Evolutionary conservation across 1,139 yeast species (phyloP), one percentile per base, ranked within the genome.

Genomic region (Sugiyamaella xylanicola): DNA sequence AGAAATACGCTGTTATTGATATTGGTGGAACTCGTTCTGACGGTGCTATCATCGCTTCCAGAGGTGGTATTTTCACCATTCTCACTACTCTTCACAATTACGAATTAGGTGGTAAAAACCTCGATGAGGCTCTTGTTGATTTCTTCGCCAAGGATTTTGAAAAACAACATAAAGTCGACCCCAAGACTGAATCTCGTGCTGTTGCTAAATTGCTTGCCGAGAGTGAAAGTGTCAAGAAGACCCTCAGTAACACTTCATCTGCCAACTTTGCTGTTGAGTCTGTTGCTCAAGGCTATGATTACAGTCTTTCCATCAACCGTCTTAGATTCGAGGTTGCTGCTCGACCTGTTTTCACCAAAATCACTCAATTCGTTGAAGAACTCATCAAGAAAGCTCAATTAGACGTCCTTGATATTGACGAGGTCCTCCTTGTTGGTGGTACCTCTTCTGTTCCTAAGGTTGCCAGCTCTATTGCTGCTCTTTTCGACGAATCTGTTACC

Each of bases 21-120:
- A 88, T 93, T 68, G 99, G 99, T 72, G 98, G 97, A 71, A 82
- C 91, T 65, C 85, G 99, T 76, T 86, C 96, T 42, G 99, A 93
- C 71, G 97, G 93, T 61, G 97, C 99, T 56, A 93, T 95, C 54
- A 79, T 93, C 68, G 84, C 97, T 48, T 89, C 86, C 59, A 86
- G 98, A 78, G 96, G 96, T 61, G 99, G 99, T 67, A 83, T 92
- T 62, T 81, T 89, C 75, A 93, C 99, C 57, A 79, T 91, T 53
- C 79, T 93, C 65, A 86, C 96, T 58, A 90, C 98, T 64, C 84
- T 84, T 59, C 97, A 92, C 70, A 87, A 89, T 72, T 78, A 78
- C 67, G 84, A 83, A 55, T 81, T 95, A 62, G 98, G 99, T 69
- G 99, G 99, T 71, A 86, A 83, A 68, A 78, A 83, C 69, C 81